Percentiles rank a stretch among this genome's conserved stretches.
Evolutionary conservation across 495 filamentous ascomycete species (phyloP).

Genomic region (Beverwykella pulmonaria): DNA sequence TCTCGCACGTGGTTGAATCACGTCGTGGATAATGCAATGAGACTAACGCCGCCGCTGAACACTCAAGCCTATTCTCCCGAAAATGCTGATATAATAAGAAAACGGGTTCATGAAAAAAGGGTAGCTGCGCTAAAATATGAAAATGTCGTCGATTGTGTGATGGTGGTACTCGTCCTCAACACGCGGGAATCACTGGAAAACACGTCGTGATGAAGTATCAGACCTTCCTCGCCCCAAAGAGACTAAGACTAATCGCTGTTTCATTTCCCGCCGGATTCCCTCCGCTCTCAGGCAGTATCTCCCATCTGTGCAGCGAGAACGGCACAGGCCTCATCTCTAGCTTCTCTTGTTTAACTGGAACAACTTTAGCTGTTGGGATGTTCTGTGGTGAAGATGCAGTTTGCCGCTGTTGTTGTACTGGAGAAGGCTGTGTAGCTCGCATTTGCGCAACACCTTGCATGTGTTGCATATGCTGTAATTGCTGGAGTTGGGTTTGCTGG

Average conservation of each 20-base stretch:
- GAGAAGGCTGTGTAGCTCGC: slow-evolving; percentile 8
- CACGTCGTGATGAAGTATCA: not conserved
- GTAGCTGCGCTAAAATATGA: no score
- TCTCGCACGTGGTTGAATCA: no score
- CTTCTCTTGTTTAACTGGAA: slow-evolving; percentile 10
- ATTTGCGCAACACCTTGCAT: slow-evolving; percentile 27
- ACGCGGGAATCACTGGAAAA: no score
- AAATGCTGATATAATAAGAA: no score
- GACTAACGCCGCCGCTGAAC: no score
- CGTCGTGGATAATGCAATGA: no score
- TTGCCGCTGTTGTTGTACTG: slow-evolving; percentile 11
- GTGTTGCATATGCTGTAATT: slow-evolving; percentile 34
- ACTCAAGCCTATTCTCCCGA: no score
- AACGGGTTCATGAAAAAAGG: no score
- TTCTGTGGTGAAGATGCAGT: not conserved
- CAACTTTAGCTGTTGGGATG: not conserved
- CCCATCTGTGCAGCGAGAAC: slow-evolving; percentile 37
- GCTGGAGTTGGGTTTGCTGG: slow-evolving; percentile 17
- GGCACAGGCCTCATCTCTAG: slow-evolving; percentile 23
- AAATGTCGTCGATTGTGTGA: no score
- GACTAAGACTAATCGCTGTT: slow-evolving; percentile 33
- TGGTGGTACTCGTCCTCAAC: no score
- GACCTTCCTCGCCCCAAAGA: slow-evolving; percentile 37
- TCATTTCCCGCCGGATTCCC: slow-evolving; percentile 34
- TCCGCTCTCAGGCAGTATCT: slow-evolving; percentile 36